Percentiles rank a stretch among this genome's conserved stretches.
These are phyloP conservation scores for Fusarium pseudocircinatum DNA, from an alignment of 2,329 filamentous ascomycete genomes.

Conservation along the genomic window DNA sequence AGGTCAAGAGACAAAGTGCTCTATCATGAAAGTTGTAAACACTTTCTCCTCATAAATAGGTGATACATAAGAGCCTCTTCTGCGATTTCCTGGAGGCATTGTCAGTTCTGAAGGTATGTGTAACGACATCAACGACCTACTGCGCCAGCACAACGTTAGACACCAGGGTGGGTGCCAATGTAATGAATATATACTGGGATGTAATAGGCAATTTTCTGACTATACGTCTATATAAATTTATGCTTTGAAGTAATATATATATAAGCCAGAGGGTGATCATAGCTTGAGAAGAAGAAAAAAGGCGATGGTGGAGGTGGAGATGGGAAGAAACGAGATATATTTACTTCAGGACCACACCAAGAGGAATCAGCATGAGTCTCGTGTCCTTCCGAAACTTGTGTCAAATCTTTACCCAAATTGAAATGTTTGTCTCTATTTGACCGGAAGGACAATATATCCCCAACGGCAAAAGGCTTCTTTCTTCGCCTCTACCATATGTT, in stretches of 20 bases:
- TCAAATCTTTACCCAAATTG: background rate
- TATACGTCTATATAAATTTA: too few species aligned
- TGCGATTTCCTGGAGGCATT: background rate
- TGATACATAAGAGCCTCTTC: too few species aligned
- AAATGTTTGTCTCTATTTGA: too few species aligned
- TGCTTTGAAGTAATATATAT: too few species aligned
- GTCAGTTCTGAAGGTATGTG: background rate
- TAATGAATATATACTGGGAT: background rate
- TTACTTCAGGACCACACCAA: too few species aligned
- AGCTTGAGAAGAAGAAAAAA: background rate
- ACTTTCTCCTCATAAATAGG: too few species aligned
- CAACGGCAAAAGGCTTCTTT: background rate
- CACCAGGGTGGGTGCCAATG: too few species aligned
- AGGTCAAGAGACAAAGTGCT: background rate
- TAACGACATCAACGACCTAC: too few species aligned
- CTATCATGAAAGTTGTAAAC: background rate
- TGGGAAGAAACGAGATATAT: background rate
- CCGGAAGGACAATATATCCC: fast-evolving
- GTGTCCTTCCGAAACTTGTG: fast-evolving
- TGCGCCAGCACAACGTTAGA: background rate
- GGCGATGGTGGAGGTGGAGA: too few species aligned
- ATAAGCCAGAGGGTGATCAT: too few species aligned
- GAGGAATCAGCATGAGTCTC: background rate
- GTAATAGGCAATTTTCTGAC: too few species aligned
- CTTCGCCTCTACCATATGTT: background rate